These are phyloP conservation scores for Moesziomyces parantarcticus DNA, from an alignment of 1,284 basidiomycete species.

Conservation along the genomic window DNA sequence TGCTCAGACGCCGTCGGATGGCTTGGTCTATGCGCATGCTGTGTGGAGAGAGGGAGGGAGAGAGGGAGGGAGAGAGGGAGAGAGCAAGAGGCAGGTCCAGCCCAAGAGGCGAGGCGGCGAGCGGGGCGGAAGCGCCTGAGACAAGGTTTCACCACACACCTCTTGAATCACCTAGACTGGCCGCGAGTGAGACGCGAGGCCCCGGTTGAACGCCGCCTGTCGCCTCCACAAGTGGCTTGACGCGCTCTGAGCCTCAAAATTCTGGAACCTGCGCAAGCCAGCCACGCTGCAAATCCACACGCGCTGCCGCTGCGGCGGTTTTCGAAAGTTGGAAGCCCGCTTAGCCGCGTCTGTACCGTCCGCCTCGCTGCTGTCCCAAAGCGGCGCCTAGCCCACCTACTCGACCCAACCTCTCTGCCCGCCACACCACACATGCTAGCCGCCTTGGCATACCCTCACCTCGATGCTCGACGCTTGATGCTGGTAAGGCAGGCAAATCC, in stretches of 20 bases:
- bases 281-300: too few relatives aligned
- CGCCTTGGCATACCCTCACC: background rate
- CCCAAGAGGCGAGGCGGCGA: background rate
- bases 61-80: background rate
- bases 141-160: background rate
- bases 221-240: background rate
- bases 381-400: background rate
- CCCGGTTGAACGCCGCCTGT: background rate
- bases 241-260: background rate
- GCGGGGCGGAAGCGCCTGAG: background rate
- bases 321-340: background rate
- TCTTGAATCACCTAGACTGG: background rate
- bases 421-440: background rate
- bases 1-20: too few relatives aligned
- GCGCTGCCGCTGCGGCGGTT: background rate
- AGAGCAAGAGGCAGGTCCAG: background rate
- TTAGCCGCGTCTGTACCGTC: background rate
- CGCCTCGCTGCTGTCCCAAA: background rate
- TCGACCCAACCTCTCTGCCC: background rate
- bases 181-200: background rate
- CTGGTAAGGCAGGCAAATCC: too few relatives aligned
- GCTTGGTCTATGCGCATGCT: too few relatives aligned
- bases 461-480: too few relatives aligned
- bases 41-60: background rate
- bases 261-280: background rate